Evolutionary conservation across 1,139 yeast species (phyloP), one percentile per base, ranked within the genome.

Genomic region (Pichia sp.): DNA sequence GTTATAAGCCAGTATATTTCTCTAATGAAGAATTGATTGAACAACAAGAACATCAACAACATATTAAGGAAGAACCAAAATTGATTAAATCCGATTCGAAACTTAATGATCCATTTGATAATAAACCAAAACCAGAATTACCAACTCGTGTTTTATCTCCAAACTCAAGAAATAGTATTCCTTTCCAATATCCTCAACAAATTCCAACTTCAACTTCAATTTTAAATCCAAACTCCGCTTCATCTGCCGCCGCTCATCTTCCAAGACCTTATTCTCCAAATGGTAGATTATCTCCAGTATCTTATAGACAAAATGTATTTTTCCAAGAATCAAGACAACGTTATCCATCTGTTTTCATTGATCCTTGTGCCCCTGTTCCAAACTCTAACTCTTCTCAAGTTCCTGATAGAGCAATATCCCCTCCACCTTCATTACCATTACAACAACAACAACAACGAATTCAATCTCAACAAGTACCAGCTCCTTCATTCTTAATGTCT

Each of bases 281-380:
- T 11, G 46, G 47, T 20, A 43, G 46, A 34, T 20, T 46, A 20
- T 49, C 52, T 3, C 52, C 52, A 3, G 48, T 46, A 8, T 40
- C 45, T 10, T 49, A 44, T n/a, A 46, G 40, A 38, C 48, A 44
- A 41, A 49, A 49, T 24, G 42, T 49, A 7, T 50, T 47, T 27
- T 39, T 39, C 5, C 50, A 50, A 34, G 46, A 40, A 15, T 33
- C 52, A 19, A 57, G 68, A 44, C 65, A 60, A 22, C 55, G 73
- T 45, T 57, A 61, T 43, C 72, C 71, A 4, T 67, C 71, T 14
- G 58, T 69, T 34, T 60, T 67, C 24, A 53, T 65, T 36, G 73
- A 69, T 47, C 73, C 73, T 2, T 59, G 69, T 44, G 69, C 69
- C 2, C 66, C 67, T 3, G 63, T 55, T n/a, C 67, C 67, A 15